A percentile compares a stretch with the other conserved stretches of the same genome.
These are phyloP conservation scores for Aspergillus candidus DNA, from an alignment of 2,329 filamentous ascomycete genomes.

Conservation along the genomic window DNA sequence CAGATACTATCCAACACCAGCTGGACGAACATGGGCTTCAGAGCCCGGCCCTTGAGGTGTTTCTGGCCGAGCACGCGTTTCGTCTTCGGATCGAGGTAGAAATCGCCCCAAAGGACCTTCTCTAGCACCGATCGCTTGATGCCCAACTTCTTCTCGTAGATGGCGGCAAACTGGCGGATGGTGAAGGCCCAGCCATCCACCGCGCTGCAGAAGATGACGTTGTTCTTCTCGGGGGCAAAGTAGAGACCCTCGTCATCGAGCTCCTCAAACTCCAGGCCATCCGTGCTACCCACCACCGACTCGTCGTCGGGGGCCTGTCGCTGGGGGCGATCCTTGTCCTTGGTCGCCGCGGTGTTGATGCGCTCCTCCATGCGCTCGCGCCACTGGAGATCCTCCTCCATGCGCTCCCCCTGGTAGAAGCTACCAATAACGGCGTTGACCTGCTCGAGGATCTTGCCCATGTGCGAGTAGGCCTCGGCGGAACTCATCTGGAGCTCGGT, in stretches of 20 bases:
- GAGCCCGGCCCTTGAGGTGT: constrained; percentile 80
- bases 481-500: constrained; percentile 94
- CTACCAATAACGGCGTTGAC: constrained; percentile 96
- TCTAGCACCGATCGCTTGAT: constrained; percentile 85
- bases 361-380: constrained; percentile 85
- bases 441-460: constrained; percentile 85
- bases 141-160: constrained; percentile 95
- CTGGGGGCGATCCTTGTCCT: constrained; percentile 40
- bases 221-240: constrained; percentile 96
- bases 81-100: constrained; percentile 92
- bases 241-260: constrained; percentile 95
- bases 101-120: constrained; percentile 94
- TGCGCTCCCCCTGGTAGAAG: constrained; percentile 95
- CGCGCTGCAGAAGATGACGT: constrained; percentile 97
- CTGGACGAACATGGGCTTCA: constrained; percentile 98
- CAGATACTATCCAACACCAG: constrained; percentile 92
- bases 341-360: constrained; percentile 63
- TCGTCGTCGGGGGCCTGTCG: constrained; percentile 37
- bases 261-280: constrained; percentile 67
- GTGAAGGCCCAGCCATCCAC: constrained; percentile 99
- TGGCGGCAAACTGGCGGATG: constrained; percentile 80
- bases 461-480: constrained; percentile 77
- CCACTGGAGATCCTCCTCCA: constrained; percentile 98
- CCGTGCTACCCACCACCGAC: constrained; percentile 45
- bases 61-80: constrained; percentile 87